phyloP scores from a whole-genome alignment of 495 filamentous ascomycete species.

The Penicillium maclennaniae region DNA sequence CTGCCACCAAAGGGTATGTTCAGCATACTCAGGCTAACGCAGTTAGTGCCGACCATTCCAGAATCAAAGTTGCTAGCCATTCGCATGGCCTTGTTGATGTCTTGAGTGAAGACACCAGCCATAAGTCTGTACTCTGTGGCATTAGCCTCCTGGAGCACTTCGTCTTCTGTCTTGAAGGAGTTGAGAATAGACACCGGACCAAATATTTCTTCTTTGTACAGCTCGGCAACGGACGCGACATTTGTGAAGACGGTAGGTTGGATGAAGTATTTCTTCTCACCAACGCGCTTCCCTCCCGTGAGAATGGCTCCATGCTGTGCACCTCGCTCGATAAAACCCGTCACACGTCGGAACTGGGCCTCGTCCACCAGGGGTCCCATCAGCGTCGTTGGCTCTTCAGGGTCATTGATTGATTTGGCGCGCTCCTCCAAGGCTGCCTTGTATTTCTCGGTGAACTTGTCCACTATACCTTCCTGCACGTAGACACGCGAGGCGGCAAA shows the following conservation, averaged over 20 bases:
- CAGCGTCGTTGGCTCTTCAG: constrained; percentile 63
- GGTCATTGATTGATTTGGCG: constrained; percentile 61
- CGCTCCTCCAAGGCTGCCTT: constrained; percentile 9
- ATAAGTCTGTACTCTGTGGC: too few relatives aligned
- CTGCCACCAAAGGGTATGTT: too few relatives aligned
- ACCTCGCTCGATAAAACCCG: constrained; percentile 70
- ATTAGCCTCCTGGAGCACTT: too few relatives aligned
- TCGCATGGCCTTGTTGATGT: too few relatives aligned
- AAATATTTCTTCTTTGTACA: too few relatives aligned
- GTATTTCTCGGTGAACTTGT: constrained; percentile 43
- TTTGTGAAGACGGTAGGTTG: constrained; percentile 43
- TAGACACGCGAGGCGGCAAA: constrained; percentile 48
- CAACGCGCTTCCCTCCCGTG: constrained; percentile 57
- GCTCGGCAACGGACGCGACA: too few relatives aligned
- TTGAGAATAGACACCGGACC: too few relatives aligned
- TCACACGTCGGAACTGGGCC: constrained; percentile 77
- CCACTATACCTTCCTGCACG: constrained; percentile 54
- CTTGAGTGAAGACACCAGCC: too few relatives aligned
- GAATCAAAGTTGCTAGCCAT: too few relatives aligned
- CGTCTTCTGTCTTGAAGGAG: too few relatives aligned
- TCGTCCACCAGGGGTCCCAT: constrained; percentile 84
- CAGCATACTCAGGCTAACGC: too few relatives aligned
- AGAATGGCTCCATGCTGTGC: constrained; percentile 75
- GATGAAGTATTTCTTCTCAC: constrained; percentile 44
- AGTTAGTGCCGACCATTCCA: too few relatives aligned